Percentiles rank a stretch among this genome's conserved stretches.
Evolutionary conservation across 1,139 yeast species (phyloP).

Genomic region (Yarrowia galli): DNA sequence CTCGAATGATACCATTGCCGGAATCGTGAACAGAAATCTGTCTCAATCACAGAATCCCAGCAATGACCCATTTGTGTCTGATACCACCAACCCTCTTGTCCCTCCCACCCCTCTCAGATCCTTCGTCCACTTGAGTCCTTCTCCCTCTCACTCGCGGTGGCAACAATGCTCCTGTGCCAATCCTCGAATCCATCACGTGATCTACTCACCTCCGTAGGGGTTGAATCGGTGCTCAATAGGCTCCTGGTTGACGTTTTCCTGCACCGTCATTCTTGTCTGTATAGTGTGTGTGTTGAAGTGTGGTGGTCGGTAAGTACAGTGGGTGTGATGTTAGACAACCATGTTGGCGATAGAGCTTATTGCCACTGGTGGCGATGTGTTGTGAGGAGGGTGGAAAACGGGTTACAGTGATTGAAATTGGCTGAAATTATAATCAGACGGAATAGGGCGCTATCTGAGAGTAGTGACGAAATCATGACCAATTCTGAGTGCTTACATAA

Average conservation of each 20-base stretch:
- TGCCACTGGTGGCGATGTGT: conserved; percentile 10
- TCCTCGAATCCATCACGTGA: background rate
- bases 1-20: too few species aligned
- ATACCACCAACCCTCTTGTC: too few species aligned
- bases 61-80: too few species aligned
- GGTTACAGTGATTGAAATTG: background rate
- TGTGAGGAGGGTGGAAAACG: background rate
- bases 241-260: conserved; percentile 39
- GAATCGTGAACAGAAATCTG: too few species aligned
- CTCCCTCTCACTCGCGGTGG: background rate
- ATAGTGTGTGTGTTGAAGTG: background rate
- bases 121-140: background rate
- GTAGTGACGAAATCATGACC: background rate
- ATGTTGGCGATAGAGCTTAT: conserved; percentile 33
- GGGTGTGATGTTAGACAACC: conserved; percentile 4
- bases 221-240: conserved; percentile 95
- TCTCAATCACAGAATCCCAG: too few species aligned
- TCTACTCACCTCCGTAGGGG: conserved; percentile 61
- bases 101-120: too few species aligned
- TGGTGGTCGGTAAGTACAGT: background rate
- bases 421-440: background rate
- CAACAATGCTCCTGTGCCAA: background rate
- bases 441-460: too few species aligned
- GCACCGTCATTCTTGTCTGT: conserved; percentile 19
- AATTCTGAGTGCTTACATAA: background rate